These are phyloP conservation scores for Lithocarpus polystachyus DNA, from an alignment of 306 rosid species.

Conservation along the genomic window DNA sequence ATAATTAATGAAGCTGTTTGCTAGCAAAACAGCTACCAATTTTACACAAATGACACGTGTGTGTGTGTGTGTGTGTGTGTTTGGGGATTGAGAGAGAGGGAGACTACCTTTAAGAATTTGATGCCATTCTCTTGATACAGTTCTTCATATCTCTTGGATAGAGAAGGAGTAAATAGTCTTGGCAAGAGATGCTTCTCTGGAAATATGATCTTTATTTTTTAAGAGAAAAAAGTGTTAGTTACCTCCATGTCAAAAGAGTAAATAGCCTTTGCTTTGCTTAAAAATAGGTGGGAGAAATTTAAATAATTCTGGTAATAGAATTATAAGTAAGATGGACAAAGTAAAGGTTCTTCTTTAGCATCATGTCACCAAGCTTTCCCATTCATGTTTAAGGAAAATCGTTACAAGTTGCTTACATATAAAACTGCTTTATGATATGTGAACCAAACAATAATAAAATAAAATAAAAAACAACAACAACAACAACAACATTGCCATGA, in stretches of 20 bases:
- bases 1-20: neutral
- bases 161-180: constrained; percentile 91
- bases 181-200: constrained; percentile 78
- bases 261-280: neutral
- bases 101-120: constrained; percentile 68
- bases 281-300: neutral
- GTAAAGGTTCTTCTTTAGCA: neutral
- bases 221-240: constrained; percentile 6
- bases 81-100: constrained; percentile 27
- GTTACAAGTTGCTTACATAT: neutral
- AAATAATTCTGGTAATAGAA: neutral
- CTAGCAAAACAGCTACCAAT: neutral
- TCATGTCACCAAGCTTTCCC: neutral
- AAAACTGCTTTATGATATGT: neutral
- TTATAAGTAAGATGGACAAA: neutral
- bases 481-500: neutral
- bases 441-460: too few species aligned
- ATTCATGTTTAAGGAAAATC: neutral
- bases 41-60: neutral
- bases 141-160: constrained; percentile 79
- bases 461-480: neutral
- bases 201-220: constrained; percentile 58
- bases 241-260: constrained; percentile 22
- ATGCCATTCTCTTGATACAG: constrained; percentile 84
- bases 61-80: neutral